These are phyloP conservation scores for Colletotrichum abscissum DNA, from an alignment of 2,329 filamentous ascomycete genomes.

Conservation along the genomic window DNA sequence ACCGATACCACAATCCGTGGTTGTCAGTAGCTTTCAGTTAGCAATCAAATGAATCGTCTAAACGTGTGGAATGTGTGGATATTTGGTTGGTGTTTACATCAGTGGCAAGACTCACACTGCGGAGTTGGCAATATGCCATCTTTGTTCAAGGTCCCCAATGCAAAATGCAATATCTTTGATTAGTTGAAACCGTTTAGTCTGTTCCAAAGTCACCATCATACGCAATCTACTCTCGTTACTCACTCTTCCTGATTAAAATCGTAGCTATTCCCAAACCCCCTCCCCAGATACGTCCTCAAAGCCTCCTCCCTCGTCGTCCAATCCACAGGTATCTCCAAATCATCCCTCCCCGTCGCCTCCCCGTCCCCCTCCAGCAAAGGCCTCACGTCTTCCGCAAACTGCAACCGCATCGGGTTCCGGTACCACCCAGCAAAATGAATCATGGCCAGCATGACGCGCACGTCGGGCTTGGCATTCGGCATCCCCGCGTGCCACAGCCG, in stretches of 20 bases:
- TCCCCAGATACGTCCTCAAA: constrained; percentile 60
- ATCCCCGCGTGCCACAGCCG: constrained; percentile 74
- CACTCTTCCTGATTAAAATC: constrained; percentile 63
- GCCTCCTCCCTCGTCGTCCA: constrained; percentile 58
- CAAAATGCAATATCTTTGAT: not conserved
- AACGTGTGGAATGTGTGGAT: not conserved
- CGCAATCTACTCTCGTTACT: not conserved
- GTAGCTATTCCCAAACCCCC: constrained; percentile 71
- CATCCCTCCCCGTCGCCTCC: constrained; percentile 37
- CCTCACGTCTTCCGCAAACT: constrained; percentile 62
- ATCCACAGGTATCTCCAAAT: constrained; percentile 62
- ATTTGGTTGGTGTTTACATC: no score
- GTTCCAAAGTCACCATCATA: not conserved
- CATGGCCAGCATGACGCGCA: constrained; percentile 69
- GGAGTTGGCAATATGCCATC: no score
- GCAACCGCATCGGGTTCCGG: constrained; percentile 65
- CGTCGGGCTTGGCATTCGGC: constrained; percentile 63
- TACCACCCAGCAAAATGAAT: constrained; percentile 71
- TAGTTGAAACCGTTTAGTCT: not conserved
- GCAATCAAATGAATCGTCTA: not conserved
- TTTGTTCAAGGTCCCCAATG: no score
- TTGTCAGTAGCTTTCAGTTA: not conserved
- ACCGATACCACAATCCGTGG: not conserved
- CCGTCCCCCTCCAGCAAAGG: constrained; percentile 52
- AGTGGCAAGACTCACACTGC: no score